Evolutionary conservation across 2,329 filamentous ascomycete species (phyloP).

Genomic region (Coleophoma cylindrospora): DNA sequence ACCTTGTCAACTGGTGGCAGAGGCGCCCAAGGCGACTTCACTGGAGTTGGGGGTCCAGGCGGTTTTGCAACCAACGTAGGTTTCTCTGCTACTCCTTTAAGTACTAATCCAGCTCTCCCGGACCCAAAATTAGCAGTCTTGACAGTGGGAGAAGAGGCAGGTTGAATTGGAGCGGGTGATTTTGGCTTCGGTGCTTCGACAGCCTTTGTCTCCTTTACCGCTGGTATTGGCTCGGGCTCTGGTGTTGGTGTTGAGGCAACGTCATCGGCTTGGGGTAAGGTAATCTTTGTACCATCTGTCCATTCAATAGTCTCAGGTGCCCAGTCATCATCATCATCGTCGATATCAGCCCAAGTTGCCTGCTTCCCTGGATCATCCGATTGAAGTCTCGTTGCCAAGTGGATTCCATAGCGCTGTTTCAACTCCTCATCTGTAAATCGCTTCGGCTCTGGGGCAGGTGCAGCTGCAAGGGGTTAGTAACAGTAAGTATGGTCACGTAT

Average conservation of each 20-base stretch:
- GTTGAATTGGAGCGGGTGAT: constrained; percentile 25
- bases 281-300: constrained; percentile 84
- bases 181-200: constrained; percentile 20
- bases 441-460: constrained; percentile 65
- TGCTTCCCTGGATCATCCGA: constrained; percentile 70
- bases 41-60: constrained; percentile 59
- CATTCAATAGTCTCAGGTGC: constrained; percentile 80
- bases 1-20: constrained; percentile 81
- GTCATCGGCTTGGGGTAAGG: constrained; percentile 60
- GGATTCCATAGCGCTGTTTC: constrained; percentile 78
- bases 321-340: constrained; percentile 86
- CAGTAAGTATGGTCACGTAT: background rate
- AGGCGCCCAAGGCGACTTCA: constrained; percentile 88
- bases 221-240: constrained; percentile 21
- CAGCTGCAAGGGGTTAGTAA: constrained; percentile 37
- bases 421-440: constrained; percentile 85
- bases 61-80: constrained; percentile 70
- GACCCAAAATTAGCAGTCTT: constrained; percentile 26
- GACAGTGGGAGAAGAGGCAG: constrained; percentile 20
- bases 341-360: constrained; percentile 85
- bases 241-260: constrained; percentile 15
- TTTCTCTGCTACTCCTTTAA: constrained; percentile 66
- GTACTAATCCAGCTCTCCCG: constrained; percentile 50
- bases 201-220: constrained; percentile 16
- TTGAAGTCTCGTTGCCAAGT: constrained; percentile 74